Percentiles rank a stretch among this genome's conserved stretches.
Evolutionary conservation across 305 asterid genomes (phyloP).

Genomic region (Ilex paraguariensis): DNA sequence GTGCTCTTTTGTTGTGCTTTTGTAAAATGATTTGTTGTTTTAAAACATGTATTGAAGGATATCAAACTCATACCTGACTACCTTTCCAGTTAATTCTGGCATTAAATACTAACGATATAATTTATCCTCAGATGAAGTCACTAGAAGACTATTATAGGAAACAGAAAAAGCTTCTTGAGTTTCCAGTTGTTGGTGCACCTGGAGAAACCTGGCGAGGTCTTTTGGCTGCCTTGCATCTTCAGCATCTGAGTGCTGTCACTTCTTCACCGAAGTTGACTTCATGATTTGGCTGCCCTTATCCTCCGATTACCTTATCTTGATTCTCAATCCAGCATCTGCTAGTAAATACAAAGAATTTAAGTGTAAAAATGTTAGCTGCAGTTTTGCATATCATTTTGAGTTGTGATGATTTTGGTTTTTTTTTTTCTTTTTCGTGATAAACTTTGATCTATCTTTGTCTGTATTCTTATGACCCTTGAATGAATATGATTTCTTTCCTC

Average conservation of each 20-base stretch:
- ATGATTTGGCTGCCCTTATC: constrained; percentile 18
- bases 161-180: constrained; percentile 78
- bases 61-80: too few relatives aligned
- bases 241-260: constrained; percentile 43
- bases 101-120: neutral
- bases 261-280: constrained; percentile 59
- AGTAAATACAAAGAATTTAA: neutral
- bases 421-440: too few relatives aligned
- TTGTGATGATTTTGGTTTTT: too few relatives aligned
- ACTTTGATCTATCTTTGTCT: too few relatives aligned
- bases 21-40: too few relatives aligned
- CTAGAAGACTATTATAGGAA: constrained; percentile 79
- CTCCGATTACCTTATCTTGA: neutral
- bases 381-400: neutral
- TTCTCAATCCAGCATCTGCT: neutral
- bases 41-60: too few relatives aligned
- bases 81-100: neutral
- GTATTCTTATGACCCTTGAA: too few relatives aligned
- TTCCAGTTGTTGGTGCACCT: constrained; percentile 61
- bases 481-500: too few relatives aligned
- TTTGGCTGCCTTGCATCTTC: constrained; percentile 85
- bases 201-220: constrained; percentile 85
- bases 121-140: constrained; percentile 51
- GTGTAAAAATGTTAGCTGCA: neutral
- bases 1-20: too few relatives aligned